These are phyloP conservation scores for Nannochloropsis salina DNA, from an alignment of 108 stramenopile genomes.

Conservation along the genomic window DNA sequence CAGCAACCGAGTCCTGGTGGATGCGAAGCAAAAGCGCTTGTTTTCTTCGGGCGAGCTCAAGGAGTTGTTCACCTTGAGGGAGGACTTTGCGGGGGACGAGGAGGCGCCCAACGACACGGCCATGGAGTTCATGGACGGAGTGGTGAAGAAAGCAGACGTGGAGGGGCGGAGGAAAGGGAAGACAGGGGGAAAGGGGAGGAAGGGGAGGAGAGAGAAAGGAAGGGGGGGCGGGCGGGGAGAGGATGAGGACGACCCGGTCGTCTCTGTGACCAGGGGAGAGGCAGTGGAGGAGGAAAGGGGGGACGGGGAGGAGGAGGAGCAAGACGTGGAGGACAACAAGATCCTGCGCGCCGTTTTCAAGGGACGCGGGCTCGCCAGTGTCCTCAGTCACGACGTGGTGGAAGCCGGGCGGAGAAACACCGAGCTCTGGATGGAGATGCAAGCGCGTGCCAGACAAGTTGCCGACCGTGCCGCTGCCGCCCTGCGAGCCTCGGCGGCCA, in stretches of 20 bases:
- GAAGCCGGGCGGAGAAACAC: constrained; percentile 23
- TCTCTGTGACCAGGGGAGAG: neutral
- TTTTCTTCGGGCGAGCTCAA: constrained; percentile 77
- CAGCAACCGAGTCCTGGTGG: constrained; percentile 78
- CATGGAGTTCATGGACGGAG: constrained; percentile 34
- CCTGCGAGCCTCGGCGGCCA: neutral
- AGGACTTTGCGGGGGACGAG: constrained; percentile 33
- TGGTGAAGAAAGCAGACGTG: neutral
- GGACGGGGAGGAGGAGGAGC: neutral
- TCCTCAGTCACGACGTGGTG: constrained; percentile 45
- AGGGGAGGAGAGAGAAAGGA: neutral
- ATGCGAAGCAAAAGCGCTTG: constrained; percentile 76
- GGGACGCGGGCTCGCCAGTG: constrained; percentile 33
- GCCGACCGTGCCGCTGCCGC: neutral
- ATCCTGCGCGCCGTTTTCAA: constrained; percentile 44
- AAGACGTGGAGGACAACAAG: constrained; percentile 31
- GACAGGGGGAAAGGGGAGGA: neutral
- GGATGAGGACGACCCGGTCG: neutral
- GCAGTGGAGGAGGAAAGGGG: neutral
- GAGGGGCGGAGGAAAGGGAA: neutral
- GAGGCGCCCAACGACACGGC: constrained; percentile 32
- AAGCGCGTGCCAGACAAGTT: neutral
- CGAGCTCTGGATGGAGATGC: neutral
- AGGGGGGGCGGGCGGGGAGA: neutral
- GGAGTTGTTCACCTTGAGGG: constrained; percentile 76